Evolutionary conservation across 257 asterid genomes (phyloP).

Genomic region (Leonotis leonurus): DNA sequence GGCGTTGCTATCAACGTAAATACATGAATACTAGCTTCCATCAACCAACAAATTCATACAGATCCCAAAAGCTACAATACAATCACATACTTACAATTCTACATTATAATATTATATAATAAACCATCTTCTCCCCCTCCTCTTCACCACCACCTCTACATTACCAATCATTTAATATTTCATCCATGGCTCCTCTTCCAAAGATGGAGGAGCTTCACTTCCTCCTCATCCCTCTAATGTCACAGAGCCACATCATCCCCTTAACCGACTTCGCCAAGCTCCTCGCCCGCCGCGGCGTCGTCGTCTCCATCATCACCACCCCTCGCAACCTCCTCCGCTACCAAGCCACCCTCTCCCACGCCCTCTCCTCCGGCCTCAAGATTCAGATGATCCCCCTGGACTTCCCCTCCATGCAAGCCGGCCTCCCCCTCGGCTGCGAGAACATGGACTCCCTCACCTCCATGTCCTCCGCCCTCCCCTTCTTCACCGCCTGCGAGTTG

Average conservation of each 20-base stretch:
- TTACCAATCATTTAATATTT: too few species aligned
- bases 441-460: conserved; percentile 40
- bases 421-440: conserved; percentile 49
- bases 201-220: conserved; percentile 23
- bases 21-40: too few species aligned
- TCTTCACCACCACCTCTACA: too few species aligned
- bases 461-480: neutral
- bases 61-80: too few species aligned
- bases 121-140: too few species aligned
- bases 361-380: conserved; percentile 14
- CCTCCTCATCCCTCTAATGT: conserved; percentile 46
- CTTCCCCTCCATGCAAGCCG: conserved; percentile 42
- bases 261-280: conserved; percentile 40
- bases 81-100: too few species aligned
- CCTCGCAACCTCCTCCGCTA: conserved; percentile 29
- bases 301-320: conserved; percentile 40
- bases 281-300: conserved; percentile 29
- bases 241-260: conserved; percentile 53
- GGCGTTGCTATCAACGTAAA: too few species aligned
- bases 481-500: conserved; percentile 23
- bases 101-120: too few species aligned
- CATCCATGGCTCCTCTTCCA: conserved; percentile 20
- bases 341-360: conserved; percentile 13
- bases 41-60: too few species aligned
- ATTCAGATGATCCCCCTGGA: conserved; percentile 25